Base-by-base conservation (phyloP, 805 yeast genomes). In the Candida broadrunensis region DNA sequence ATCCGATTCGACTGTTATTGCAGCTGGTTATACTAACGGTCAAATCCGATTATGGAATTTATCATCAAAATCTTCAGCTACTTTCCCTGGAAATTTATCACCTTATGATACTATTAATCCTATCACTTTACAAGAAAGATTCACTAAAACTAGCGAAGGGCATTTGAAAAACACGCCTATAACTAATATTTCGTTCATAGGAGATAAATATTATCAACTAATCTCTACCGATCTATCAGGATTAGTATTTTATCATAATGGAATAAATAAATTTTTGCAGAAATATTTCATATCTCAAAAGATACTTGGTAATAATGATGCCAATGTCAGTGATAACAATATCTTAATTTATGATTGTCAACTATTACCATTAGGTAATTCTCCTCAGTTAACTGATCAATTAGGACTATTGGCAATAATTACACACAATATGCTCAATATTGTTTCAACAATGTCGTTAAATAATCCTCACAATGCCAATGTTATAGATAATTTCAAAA, bases 21-120 rank as follows among this genome's bases (percentile, higher is more conserved):
- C 85, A 0, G 83, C 81, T 0, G 95, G 96, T 1, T 80, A 75
- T 48, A 65, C 70, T 4, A 62, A 72, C 17, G 98, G 97, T 0
- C 69, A 67, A 39, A 72, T 90, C 2, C 63, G 73, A 21, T 49
- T 86, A 2, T 91, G 96, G 95, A 81, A 85, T 46, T 49, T 67
- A 40, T 46, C 39, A 53, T 44, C 40, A 39, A 62, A 8, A 43
- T 50, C 5, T 41, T 54, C 39, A 27, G 83, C 2, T 60, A 65
- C 4, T 78, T 80, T 50, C 48, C 74, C 14, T 78, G 80, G 5
- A 63, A 66, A 27, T 58, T 81, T 37, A 81, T 75, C 40, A 69
- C 86, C n/a, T 73, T 78, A 2, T 45, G 85, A 47, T 37, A 41
- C 48, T 4, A 57, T 67, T 8, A 21, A 39, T 1, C 63, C 69